Conservation (phyloP, 2,329 filamentous ascomycete genomes). For the Talaromyces marneffei region DNA sequence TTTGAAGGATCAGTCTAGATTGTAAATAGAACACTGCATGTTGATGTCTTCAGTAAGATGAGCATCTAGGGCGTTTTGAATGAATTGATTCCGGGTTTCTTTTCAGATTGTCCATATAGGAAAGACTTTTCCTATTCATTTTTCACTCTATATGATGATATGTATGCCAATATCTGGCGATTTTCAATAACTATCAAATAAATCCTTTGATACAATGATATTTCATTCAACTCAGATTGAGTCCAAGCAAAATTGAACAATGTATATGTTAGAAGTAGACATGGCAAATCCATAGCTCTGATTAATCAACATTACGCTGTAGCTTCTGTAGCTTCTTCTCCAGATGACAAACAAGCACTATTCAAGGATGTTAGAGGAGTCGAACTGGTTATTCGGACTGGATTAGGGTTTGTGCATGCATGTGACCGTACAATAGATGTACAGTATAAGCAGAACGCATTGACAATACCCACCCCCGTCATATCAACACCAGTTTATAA, state of each 20-base stretch:
- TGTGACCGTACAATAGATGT: background rate
- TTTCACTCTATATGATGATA: background rate
- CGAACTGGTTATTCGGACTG: background rate
- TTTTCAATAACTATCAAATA: background rate
- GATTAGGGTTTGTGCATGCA: background rate
- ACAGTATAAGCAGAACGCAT: background rate
- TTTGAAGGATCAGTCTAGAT: constrained; percentile 5
- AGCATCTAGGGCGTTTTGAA: background rate
- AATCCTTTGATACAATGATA: background rate
- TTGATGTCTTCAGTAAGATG: background rate
- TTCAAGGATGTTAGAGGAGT: background rate
- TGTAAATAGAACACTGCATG: background rate
- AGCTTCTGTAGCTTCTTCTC: background rate
- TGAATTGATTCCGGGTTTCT: background rate
- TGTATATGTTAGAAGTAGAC: too few relatives aligned
- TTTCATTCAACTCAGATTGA: background rate
- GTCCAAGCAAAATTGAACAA: background rate
- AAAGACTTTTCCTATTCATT: background rate
- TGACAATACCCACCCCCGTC: background rate
- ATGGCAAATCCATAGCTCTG: too few relatives aligned
- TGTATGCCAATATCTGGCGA: background rate
- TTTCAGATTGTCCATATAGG: background rate
- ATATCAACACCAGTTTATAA: background rate
- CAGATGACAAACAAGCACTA: background rate
- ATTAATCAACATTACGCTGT: too few relatives aligned